phyloP scores from a whole-genome alignment of 805 yeast species.

The Maudiozyma bulderi region DNA sequence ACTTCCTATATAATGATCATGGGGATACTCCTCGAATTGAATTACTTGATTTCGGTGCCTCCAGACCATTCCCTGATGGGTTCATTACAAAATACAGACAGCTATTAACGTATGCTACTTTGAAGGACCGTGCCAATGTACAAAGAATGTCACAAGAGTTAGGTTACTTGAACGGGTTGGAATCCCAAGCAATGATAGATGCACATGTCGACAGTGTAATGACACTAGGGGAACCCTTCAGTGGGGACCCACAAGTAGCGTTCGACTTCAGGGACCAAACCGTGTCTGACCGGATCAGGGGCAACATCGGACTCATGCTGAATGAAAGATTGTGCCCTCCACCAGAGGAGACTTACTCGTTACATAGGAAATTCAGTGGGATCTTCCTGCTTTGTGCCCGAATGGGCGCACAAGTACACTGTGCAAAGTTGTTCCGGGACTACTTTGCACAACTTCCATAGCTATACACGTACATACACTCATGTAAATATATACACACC shows the following conservation, averaged over 20 bases:
- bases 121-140: slow-evolving; percentile 53
- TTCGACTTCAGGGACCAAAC: slow-evolving; percentile 80
- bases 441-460: slow-evolving; percentile 45
- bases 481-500: not conserved
- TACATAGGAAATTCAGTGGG: slow-evolving; percentile 92
- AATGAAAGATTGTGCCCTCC: slow-evolving; percentile 91
- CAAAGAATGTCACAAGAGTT: slow-evolving; percentile 57
- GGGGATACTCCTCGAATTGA: slow-evolving; percentile 62
- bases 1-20: slow-evolving; percentile 63
- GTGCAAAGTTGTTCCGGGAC: slow-evolving; percentile 65
- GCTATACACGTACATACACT: slow-evolving; percentile 1
- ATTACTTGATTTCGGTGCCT: slow-evolving; percentile 90
- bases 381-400: slow-evolving; percentile 84
- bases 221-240: slow-evolving; percentile 88
- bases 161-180: slow-evolving; percentile 89
- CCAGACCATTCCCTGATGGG: slow-evolving; percentile 61
- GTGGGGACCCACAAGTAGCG: slow-evolving; percentile 33
- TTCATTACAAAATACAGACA: slow-evolving; percentile 63
- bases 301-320: slow-evolving; percentile 81
- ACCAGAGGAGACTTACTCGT: slow-evolving; percentile 95
- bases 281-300: slow-evolving; percentile 86
- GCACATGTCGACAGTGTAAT: slow-evolving; percentile 90
- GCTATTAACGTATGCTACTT: slow-evolving; percentile 66
- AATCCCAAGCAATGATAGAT: slow-evolving; percentile 73
- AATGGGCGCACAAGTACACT: slow-evolving; percentile 72